phyloP scores from a whole-genome alignment of 805 yeast species.

The Saccharomycopsis amapae region DNA sequence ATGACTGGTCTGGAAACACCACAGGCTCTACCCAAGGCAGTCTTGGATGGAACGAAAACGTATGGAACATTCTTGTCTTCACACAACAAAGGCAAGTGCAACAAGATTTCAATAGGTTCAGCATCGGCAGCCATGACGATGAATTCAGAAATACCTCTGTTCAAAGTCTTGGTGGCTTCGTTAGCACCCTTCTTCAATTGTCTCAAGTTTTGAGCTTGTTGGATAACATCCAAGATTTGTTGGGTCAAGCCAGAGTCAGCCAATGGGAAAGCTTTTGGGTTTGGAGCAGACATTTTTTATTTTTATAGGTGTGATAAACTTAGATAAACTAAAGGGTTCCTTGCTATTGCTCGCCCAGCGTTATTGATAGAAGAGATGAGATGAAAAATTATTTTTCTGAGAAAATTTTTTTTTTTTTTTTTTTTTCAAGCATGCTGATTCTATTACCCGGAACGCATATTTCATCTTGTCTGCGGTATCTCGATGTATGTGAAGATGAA shows the following conservation, averaged over 20 bases:
- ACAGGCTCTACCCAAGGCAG: conserved; percentile 99
- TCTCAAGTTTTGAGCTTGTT: conserved; percentile 95
- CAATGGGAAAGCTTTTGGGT: conserved; percentile 98
- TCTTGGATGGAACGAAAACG: conserved; percentile 97
- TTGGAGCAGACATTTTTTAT: conserved; percentile 69
- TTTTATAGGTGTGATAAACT: not conserved
- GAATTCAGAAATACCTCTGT: conserved; percentile 99
- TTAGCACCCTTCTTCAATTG: conserved; percentile 99
- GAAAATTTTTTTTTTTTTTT: conserved; percentile 1
- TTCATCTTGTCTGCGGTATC: no score
- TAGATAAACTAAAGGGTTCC: conserved; percentile 36
- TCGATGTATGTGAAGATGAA: no score
- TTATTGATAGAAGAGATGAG: not conserved
- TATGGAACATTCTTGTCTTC: conserved; percentile 99
- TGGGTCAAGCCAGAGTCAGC: conserved; percentile 94
- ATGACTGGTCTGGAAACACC: conserved; percentile 99
- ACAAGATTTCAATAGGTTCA: conserved; percentile 96
- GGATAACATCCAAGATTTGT: conserved; percentile 95
- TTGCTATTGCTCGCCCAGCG: conserved; percentile 42
- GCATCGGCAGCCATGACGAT: conserved; percentile 99
- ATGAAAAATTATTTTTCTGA: conserved; percentile 1
- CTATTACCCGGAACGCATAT: not conserved
- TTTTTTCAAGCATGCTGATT: not conserved
- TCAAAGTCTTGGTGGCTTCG: conserved; percentile 98
- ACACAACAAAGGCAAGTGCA: conserved; percentile 94